Base-by-base conservation (phyloP, 441 rosid genomes). In the Pelargonium fulgidum region DNA sequence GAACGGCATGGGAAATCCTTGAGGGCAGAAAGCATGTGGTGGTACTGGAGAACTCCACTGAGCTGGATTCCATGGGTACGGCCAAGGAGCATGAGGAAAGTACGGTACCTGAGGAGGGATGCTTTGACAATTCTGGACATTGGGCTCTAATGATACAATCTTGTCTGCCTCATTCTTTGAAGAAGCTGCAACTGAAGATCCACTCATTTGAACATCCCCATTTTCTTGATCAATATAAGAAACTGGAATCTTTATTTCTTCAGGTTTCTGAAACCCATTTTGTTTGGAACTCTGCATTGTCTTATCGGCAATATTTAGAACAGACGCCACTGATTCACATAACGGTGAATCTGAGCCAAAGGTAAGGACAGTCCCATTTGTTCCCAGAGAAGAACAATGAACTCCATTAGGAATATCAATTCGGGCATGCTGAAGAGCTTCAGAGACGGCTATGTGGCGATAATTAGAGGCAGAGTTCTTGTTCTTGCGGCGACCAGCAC, bases 251-350 rank as follows among this genome's bases (percentile, higher is more conserved):
- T 66, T 77, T 59, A 77, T 33, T 67, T 76, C 80, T 62, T 77
- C 86, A 7, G 86, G 77, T 64, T 85, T 82, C 67, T 85, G 88
- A 74, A 82, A 89, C 36, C 86, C 94, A 48, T 83, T 85, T 75
- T 76, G 81, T 0, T 82, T 61, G 74, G 76, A 56, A 59, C 78
- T 80, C 62, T 65, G 70, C 84, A 82, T 67, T 11, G 90, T 78
- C 75, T 87, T 85, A 11, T 91, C 96, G 2, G 83, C 90, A 77
- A 93, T 79, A 78, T 86, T 86, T 82, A 92, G 67, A 56, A 79
- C 86, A 1, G 93, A 86, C 69, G 89, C 95, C 93, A 90, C 82
- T 12, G 96, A 90, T 56, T 92, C 95, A 73, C 90, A 89, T 16
- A 92, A 83, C 4, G 86, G 92, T 3, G 86, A 54, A 54, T 90